Base-by-base conservation (phyloP, 1,139 yeast species). In the Sugiyamaella pinicola region DNA sequence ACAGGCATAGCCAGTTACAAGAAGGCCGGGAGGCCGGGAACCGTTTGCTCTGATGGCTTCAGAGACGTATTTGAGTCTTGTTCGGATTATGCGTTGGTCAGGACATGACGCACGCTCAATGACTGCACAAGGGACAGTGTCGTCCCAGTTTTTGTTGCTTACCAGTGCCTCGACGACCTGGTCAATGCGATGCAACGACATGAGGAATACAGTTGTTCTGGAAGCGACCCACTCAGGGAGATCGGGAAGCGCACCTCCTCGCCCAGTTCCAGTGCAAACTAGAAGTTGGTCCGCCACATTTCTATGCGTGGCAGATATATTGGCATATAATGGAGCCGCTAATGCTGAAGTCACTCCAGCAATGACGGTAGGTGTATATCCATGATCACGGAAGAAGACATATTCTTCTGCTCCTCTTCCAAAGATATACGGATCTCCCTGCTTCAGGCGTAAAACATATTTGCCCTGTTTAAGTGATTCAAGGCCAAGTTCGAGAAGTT, bases 331-430 rank as follows among this genome's bases (percentile, higher is more conserved):
- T 0, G 97, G 91, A 0, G 96, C 95, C 0, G 96, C 89, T 49
- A 93, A 76, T 0, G 97, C 95, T 3, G 96, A 88, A 1, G 96
- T 85, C 53, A 93, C 77, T 0, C 99, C 99, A 0, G 98, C 93
- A 12, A 91, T 66, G 1, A 93, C 96, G 2, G 69, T 65, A 5
- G 96, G 96, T 24, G 70, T 75, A 63, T 66, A 88, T 0, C 96
- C 96, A 58, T 84, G 80, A 13, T 73, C 64, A 29, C 76, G 66
- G 69, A 91, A 93, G 67, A 75, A 90, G 15, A 80, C 65, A 65
- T 70, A 88, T 66, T 93, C 99, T 71, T 93, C 98, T 33, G 96
- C 97, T 37, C 99, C 99, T 59, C 99, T 82, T 3, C 99, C 99
- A 68, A 89, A 93, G 31, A 93, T 87, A 70, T 89, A 93, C 4